phyloP scores from a whole-genome alignment of 1,284 basidiomycete genomes.

The Grifola frondosa region DNA sequence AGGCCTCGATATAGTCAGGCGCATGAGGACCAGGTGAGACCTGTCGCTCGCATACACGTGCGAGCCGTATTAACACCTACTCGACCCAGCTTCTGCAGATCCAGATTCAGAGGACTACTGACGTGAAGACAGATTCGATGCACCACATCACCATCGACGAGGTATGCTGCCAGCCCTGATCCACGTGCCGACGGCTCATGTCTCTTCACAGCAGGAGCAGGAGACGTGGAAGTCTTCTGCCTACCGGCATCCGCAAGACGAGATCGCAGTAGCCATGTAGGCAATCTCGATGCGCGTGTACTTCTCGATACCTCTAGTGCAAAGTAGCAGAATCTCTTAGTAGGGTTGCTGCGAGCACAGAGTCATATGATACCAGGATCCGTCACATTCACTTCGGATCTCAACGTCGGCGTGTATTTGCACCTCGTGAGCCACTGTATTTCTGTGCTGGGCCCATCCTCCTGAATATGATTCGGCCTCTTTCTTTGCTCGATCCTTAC shows the following conservation, averaged over 20 bases:
- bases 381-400: too few relatives aligned
- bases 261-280: conserved; percentile 11
- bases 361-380: too few relatives aligned
- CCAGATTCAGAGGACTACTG: conserved; percentile 14
- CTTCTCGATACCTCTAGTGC: too few relatives aligned
- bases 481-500: too few relatives aligned
- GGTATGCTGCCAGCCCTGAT: conserved; percentile 1
- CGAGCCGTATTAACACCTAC: too few relatives aligned
- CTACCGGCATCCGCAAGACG: conserved; percentile 3
- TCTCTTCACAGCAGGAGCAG: neutral
- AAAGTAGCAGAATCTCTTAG: too few relatives aligned
- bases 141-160: conserved; percentile 6
- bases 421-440: too few relatives aligned
- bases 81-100: conserved; percentile 10
- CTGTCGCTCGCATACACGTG: too few relatives aligned
- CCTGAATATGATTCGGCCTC: too few relatives aligned
- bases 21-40: conserved; percentile 8
- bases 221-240: conserved; percentile 12
- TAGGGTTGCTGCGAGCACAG: too few relatives aligned
- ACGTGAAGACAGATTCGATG: conserved; percentile 13
- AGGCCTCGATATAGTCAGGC: conserved; percentile 6
- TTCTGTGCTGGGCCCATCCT: too few relatives aligned
- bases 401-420: too few relatives aligned
- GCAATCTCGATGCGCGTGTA: neutral
- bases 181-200: neutral